These are phyloP conservation scores for Xerocomellus amylosporus DNA, from an alignment of 768 basidiomycete genomes.

Conservation along the genomic window DNA sequence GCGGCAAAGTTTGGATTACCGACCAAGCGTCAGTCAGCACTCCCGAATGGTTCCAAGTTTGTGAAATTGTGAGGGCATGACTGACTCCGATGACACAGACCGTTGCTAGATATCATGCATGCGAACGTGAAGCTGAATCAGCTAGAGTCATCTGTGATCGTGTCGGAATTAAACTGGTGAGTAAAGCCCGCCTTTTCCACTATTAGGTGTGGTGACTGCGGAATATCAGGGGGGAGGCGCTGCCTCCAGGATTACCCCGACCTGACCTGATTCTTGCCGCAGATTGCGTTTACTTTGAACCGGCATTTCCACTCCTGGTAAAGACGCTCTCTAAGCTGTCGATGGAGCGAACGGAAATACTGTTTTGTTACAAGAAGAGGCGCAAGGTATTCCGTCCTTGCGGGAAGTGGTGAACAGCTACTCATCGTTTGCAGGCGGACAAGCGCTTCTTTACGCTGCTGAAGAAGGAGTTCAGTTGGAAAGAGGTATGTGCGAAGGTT, in stretches of 20 bases:
- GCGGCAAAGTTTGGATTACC: slow-evolving; percentile 73
- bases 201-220: slow-evolving; percentile 1
- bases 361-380: slow-evolving; percentile 94
- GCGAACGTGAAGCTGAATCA: slow-evolving; percentile 69
- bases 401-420: background rate
- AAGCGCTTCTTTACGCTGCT: slow-evolving; percentile 80
- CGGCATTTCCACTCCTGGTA: slow-evolving; percentile 85
- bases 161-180: slow-evolving; percentile 81
- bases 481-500: slow-evolving; percentile 42
- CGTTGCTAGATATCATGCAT: slow-evolving; percentile 74
- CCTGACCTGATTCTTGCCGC: slow-evolving; percentile 82
- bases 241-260: slow-evolving; percentile 45
- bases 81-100: slow-evolving; percentile 43
- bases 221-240: slow-evolving; percentile 57
- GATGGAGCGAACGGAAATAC: slow-evolving; percentile 55
- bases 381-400: slow-evolving; percentile 59
- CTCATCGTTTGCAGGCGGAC: slow-evolving; percentile 59
- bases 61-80: slow-evolving; percentile 3
- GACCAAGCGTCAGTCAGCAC: slow-evolving; percentile 77
- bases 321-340: slow-evolving; percentile 69
- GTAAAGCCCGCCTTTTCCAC: slow-evolving; percentile 21
- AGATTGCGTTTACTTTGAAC: slow-evolving; percentile 96
- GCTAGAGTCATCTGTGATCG: slow-evolving; percentile 49
- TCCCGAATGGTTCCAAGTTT: slow-evolving; percentile 10
- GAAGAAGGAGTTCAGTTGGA: slow-evolving; percentile 75